Base-by-base conservation (phyloP, 352 stramenopile species). In the Aphanomyces cochlioides region DNA sequence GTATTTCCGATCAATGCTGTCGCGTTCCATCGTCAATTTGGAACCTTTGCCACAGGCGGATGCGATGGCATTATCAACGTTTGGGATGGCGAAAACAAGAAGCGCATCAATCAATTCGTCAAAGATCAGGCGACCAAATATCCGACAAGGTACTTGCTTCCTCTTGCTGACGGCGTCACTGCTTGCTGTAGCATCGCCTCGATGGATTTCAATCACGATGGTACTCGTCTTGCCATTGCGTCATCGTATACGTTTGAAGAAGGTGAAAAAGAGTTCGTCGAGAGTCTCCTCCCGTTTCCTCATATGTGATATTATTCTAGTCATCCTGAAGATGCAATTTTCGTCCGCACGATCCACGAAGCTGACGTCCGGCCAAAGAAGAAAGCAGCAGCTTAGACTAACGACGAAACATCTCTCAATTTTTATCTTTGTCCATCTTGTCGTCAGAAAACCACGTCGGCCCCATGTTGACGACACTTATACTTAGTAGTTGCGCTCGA, bases 161-260 rank as follows among this genome's bases (percentile, higher is more conserved):
- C 28, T 28, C 28, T 28, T 28, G 28, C 28, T 28, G 28, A 28
- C 28, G 28, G 28, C 2, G 28, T 28, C 28, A 28, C 28, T 28
- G 28, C 28, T 28, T 28, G 28, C 92, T 61, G 41, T 45, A 78
- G 90, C 65, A 91, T 99, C 60, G 84, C 96, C 2, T 82, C 92
- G 28, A 79, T 99, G 66, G 90, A 96, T 56, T 99, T 98, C 76
- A 98, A 94, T 73, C 73, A 83, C 63, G 92, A 98, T 74, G 96
- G 96, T 63, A 91, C 80, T 0, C 76, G 96, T 61, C 81, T 99
- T 34, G 97, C 96, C 15, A 88, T 99, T 63, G 96, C 97, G 0
- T 84, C 88, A 57, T 98, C 90, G 36, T 99, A 99, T 83, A 98
- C 96, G 4, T 99, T 98, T 79, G 96, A 99, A 79, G 89, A 98